phyloP scores from a whole-genome alignment of 2,329 filamentous ascomycete species.

The Achaetomium macrosporum region DNA sequence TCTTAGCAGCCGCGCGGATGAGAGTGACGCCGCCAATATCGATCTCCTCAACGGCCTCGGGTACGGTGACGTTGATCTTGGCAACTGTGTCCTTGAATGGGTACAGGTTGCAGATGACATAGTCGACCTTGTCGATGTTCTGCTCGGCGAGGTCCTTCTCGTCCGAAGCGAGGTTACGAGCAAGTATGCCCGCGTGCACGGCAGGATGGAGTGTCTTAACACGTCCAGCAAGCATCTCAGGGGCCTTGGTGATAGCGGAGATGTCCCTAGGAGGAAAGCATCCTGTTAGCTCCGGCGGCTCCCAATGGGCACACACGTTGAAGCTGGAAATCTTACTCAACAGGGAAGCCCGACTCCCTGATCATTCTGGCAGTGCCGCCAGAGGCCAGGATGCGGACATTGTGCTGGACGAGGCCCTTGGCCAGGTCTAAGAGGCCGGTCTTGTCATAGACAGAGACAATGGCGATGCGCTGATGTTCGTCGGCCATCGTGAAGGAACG shows the following conservation, averaged over 20 bases:
- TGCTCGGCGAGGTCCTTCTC: slow-evolving; percentile 94
- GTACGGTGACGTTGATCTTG: slow-evolving; percentile 93
- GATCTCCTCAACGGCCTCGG: slow-evolving; percentile 96
- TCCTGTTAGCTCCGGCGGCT: slow-evolving; percentile 1
- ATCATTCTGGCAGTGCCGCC: slow-evolving; percentile 96
- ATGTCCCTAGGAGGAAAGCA: slow-evolving; percentile 64
- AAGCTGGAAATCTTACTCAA: slow-evolving; percentile 61
- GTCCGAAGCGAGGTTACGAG: slow-evolving; percentile 88
- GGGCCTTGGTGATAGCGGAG: slow-evolving; percentile 91
- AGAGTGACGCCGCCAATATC: slow-evolving; percentile 97
- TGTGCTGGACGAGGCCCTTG: slow-evolving; percentile 81
- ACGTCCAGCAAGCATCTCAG: slow-evolving; percentile 86
- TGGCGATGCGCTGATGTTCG: slow-evolving; percentile 60
- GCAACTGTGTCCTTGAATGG: slow-evolving; percentile 98
- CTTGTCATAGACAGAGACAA: slow-evolving; percentile 98
- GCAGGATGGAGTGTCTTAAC: slow-evolving; percentile 94
- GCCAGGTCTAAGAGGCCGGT: slow-evolving; percentile 88
- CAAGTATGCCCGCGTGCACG: slow-evolving; percentile 85
- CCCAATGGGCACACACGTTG: neutral
- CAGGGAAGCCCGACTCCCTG: slow-evolving; percentile 88
- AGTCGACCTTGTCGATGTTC: slow-evolving; percentile 93
- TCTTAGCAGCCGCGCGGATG: slow-evolving; percentile 94
- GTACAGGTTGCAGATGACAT: slow-evolving; percentile 96
- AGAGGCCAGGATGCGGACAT: slow-evolving; percentile 89
- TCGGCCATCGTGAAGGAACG: slow-evolving; percentile 28